Conservation (phyloP, 306 rosid species). For the Macrotyloma uniflorum region DNA sequence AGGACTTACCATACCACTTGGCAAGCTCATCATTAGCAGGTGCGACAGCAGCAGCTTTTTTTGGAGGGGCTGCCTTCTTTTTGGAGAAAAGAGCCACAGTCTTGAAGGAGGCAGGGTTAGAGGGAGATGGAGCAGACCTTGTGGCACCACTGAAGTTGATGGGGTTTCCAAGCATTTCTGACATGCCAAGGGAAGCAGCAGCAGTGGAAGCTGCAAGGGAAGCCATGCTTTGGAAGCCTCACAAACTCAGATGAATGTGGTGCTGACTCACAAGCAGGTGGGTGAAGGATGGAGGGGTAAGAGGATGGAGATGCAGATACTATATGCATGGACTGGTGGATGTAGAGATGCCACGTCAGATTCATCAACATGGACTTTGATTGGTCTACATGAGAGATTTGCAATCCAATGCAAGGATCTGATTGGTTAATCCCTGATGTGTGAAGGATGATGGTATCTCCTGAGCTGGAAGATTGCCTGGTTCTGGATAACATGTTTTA, state of each 20-base stretch:
- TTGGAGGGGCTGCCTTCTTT: conserved; percentile 72
- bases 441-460: conserved; percentile 57
- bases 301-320: conserved; percentile 29
- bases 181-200: conserved; percentile 83
- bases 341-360: conserved; percentile 76
- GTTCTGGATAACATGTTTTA: conserved; percentile 70
- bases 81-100: conserved; percentile 77
- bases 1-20: conserved; percentile 98
- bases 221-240: conserved; percentile 59
- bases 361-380: conserved; percentile 44
- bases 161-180: conserved; percentile 89
- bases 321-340: conserved; percentile 81
- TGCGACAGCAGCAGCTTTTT: conserved; percentile 60
- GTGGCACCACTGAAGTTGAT: conserved; percentile 65
- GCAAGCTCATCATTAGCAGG: conserved; percentile 80
- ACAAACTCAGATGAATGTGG: conserved; percentile 26
- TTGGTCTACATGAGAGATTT: conserved; percentile 52
- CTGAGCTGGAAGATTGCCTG: conserved; percentile 32
- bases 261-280: neutral
- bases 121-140: conserved; percentile 67
- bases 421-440: conserved; percentile 58
- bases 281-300: conserved; percentile 26
- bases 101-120: conserved; percentile 65
- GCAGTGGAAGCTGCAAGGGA: conserved; percentile 78
- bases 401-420: conserved; percentile 70